A percentile compares a stretch with the other conserved stretches of the same genome.
phyloP scores from a whole-genome alignment of 139 green algal genomes.

The Auxenochlorella protothecoides region DNA sequence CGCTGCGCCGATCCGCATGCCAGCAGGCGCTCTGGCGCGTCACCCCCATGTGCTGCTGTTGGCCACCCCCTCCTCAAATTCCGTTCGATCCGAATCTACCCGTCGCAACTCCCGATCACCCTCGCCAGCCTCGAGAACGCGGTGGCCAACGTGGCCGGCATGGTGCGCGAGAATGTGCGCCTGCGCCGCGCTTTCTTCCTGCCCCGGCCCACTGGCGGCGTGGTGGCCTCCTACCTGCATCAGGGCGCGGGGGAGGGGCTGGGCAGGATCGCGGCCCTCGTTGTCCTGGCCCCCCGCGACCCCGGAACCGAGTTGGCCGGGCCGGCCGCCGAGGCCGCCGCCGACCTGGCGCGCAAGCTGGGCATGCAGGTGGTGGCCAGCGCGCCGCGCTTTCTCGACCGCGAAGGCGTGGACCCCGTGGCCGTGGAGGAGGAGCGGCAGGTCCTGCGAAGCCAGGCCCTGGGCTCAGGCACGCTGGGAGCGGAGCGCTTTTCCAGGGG shows the following conservation, averaged over 20 bases:
- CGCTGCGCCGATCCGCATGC: background rate
- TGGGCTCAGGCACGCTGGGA: background rate
- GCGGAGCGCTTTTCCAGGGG: no score
- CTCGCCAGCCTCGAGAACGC: slow-evolving; percentile 35
- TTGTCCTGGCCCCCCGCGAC: slow-evolving; percentile 20
- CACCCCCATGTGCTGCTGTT: slow-evolving; percentile 1
- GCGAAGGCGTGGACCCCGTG: slow-evolving; percentile 27
- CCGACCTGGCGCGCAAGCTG: slow-evolving; percentile 27
- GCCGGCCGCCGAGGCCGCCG: slow-evolving; percentile 1
- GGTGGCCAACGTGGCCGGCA: slow-evolving; percentile 42
- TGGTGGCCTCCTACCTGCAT: slow-evolving; percentile 61
- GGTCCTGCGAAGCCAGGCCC: slow-evolving; percentile 38
- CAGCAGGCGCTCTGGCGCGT: background rate
- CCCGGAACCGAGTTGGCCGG: background rate
- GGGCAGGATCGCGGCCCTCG: slow-evolving; percentile 41
- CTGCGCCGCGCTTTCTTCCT: slow-evolving; percentile 52
- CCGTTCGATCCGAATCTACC: background rate
- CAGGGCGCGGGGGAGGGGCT: slow-evolving; percentile 27
- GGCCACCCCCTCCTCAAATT: background rate
- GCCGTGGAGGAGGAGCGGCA: slow-evolving; percentile 38
- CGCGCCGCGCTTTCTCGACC: slow-evolving; percentile 43
- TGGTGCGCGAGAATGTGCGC: slow-evolving; percentile 71
- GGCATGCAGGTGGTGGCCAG: slow-evolving; percentile 66
- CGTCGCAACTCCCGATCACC: no score
- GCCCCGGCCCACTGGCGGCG: slow-evolving; percentile 1